Conservation (phyloP, 495 filamentous ascomycete species). For the Pseudomonodictys pantanalensis region DNA sequence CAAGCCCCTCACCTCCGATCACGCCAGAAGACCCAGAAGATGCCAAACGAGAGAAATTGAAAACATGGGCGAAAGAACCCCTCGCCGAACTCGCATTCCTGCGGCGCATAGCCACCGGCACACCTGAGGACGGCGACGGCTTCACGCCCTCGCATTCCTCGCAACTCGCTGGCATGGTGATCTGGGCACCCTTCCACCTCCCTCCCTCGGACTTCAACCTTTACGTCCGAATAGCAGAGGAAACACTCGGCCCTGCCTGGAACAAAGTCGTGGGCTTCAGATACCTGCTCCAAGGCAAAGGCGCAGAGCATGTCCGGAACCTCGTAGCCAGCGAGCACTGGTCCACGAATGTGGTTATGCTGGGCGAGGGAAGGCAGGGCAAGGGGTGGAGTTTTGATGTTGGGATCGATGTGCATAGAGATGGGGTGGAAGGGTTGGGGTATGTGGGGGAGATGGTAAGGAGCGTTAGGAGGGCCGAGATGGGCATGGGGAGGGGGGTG, state of each 20-base stretch:
- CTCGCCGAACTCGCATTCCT: conserved; percentile 70
- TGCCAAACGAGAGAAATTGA: background rate
- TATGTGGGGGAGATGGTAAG: conserved; percentile 71
- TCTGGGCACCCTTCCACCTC: conserved; percentile 69
- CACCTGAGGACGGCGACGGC: conserved; percentile 58
- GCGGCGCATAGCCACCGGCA: conserved; percentile 59
- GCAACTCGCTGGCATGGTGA: conserved; percentile 64
- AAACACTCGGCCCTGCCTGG: conserved; percentile 45
- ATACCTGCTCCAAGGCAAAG: conserved; percentile 72
- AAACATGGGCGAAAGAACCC: conserved; percentile 50
- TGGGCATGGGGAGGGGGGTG: conserved; percentile 52
- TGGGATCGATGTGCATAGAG: conserved; percentile 69
- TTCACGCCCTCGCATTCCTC: conserved; percentile 50
- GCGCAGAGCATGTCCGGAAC: conserved; percentile 44
- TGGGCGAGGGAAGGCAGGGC: conserved; percentile 49
- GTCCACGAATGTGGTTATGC: conserved; percentile 64
- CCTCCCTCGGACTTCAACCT: conserved; percentile 19
- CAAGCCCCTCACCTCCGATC: conserved; percentile 1
- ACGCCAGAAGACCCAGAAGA: background rate
- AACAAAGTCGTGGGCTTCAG: conserved; percentile 64
- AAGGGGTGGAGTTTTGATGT: conserved; percentile 70
- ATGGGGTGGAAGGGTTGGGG: conserved; percentile 68
- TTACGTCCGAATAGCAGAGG: conserved; percentile 38
- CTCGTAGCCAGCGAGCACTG: conserved; percentile 58
- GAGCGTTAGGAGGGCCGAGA: conserved; percentile 51